A percentile compares a stretch with the other conserved stretches of the same genome.
These are phyloP conservation scores for Trichoderma sp. DNA, from an alignment of 2,329 filamentous ascomycete genomes.

Conservation along the genomic window DNA sequence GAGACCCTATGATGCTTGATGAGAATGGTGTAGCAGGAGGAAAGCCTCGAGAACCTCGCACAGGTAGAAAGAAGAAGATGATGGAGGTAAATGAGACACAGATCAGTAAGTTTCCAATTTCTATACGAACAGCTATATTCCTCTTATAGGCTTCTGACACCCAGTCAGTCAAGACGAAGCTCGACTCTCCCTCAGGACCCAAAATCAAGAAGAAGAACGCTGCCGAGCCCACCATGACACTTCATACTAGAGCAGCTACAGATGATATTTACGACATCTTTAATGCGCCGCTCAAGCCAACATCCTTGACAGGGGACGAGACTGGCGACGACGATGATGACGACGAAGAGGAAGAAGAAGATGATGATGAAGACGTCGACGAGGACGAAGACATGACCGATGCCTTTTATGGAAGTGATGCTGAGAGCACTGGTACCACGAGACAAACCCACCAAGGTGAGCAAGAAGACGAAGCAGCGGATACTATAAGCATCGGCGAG, in stretches of 20 bases:
- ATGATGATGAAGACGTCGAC: conserved; percentile 32
- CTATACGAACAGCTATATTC: no score
- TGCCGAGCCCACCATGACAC: conserved; percentile 93
- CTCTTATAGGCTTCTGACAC: neutral
- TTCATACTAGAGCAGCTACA: conserved; percentile 91
- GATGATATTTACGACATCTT: conserved; percentile 98
- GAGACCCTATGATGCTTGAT: conserved; percentile 52
- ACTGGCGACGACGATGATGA: conserved; percentile 39
- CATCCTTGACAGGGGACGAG: conserved; percentile 39
- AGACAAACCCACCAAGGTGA: conserved; percentile 59
- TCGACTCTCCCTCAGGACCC: conserved; percentile 83
- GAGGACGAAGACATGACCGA: conserved; percentile 74
- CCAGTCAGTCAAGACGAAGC: conserved; percentile 78
- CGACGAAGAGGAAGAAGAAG: neutral
- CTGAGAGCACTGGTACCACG: conserved; percentile 80
- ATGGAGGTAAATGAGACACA: conserved; percentile 90
- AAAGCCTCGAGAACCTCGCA: conserved; percentile 48
- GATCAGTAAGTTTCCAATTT: conserved; percentile 65
- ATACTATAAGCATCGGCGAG: conserved; percentile 69
- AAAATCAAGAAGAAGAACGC: conserved; percentile 78
- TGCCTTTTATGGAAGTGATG: conserved; percentile 79
- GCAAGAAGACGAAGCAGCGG: conserved; percentile 50
- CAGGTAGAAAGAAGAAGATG: conserved; percentile 70
- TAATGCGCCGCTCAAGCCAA: conserved; percentile 66
- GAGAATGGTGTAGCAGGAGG: conserved; percentile 60